These are phyloP conservation scores for Arthromyces matolae DNA, from an alignment of 768 basidiomycete genomes.

Conservation along the genomic window DNA sequence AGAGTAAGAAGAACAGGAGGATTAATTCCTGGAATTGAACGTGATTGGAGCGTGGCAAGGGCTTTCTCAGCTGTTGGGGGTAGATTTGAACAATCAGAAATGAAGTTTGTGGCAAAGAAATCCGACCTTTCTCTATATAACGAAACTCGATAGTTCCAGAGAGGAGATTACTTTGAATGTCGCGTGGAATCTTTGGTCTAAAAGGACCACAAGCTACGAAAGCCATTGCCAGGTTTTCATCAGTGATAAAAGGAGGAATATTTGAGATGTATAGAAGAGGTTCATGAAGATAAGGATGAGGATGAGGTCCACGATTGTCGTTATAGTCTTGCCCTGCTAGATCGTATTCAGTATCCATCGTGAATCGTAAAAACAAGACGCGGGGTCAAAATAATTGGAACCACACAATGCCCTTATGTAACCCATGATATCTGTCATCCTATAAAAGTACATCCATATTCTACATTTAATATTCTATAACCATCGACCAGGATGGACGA, in stretches of 20 bases:
- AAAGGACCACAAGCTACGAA: conserved; percentile 77
- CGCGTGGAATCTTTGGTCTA: conserved; percentile 71
- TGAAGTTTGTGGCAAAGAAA: conserved; percentile 1
- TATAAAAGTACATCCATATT: too few species aligned
- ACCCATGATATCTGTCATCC: too few species aligned
- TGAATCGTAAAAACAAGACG: too few species aligned
- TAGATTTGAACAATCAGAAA: conserved; percentile 7
- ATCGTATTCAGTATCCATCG: not conserved
- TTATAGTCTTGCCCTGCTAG: not conserved
- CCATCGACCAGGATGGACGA: conserved; percentile 13
- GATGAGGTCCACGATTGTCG: conserved; percentile 37
- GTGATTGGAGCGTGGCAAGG: conserved; percentile 76
- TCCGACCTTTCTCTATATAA: conserved; percentile 72
- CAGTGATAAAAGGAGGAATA: conserved; percentile 67
- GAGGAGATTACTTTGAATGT: conserved; percentile 46
- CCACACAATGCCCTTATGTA: too few species aligned
- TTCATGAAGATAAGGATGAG: conserved; percentile 83
- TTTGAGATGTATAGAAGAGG: conserved; percentile 79
- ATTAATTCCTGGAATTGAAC: conserved; percentile 57
- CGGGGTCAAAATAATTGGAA: not conserved
- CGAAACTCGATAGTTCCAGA: conserved; percentile 84
- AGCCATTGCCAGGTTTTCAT: conserved; percentile 72
- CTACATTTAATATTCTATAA: not conserved
- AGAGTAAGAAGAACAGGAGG: conserved; percentile 63
- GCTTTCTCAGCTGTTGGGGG: conserved; percentile 75